Conservation (phyloP, 176 grass and related monocot genomes). For the Coix lacrymajobi region DNA sequence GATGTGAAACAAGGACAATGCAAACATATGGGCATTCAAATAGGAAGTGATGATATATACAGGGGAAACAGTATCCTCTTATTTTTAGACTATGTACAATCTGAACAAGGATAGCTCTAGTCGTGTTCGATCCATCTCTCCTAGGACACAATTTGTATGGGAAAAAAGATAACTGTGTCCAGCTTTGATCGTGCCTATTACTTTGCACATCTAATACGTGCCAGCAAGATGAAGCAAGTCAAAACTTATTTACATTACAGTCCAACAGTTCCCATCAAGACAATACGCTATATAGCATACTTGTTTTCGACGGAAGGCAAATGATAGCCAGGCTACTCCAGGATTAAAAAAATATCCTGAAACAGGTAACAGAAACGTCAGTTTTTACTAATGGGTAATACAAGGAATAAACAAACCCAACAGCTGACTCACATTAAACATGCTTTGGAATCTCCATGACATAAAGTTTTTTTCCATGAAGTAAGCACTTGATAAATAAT, state of each 20-base stretch:
- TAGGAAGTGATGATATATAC: constrained; percentile 8
- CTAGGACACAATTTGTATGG: constrained; percentile 56
- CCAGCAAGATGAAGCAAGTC: constrained; percentile 9
- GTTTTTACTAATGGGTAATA: neutral
- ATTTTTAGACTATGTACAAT: constrained; percentile 47
- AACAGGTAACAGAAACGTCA: constrained; percentile 16
- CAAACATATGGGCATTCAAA: neutral
- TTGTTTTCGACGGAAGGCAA: constrained; percentile 23
- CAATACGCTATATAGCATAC: constrained; percentile 35
- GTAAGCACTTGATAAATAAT: constrained; percentile 1
- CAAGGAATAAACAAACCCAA: neutral
- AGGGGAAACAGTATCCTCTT: neutral
- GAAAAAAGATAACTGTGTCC: constrained; percentile 50
- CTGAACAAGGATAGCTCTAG: constrained; percentile 23
- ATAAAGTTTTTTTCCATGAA: neutral
- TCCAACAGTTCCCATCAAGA: constrained; percentile 41
- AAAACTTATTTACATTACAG: constrained; percentile 84
- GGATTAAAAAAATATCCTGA: constrained; percentile 18
- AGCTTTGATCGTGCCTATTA: constrained; percentile 23
- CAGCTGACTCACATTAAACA: constrained; percentile 20
- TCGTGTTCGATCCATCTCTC: constrained; percentile 14
- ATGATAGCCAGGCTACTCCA: constrained; percentile 16
- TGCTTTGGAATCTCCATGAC: neutral
- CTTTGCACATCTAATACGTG: constrained; percentile 36
- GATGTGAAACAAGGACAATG: neutral